Evolutionary conservation across 257 asterid species (phyloP), one percentile per base, ranked within the genome.

Genomic region (Knoxia roxburghii): DNA sequence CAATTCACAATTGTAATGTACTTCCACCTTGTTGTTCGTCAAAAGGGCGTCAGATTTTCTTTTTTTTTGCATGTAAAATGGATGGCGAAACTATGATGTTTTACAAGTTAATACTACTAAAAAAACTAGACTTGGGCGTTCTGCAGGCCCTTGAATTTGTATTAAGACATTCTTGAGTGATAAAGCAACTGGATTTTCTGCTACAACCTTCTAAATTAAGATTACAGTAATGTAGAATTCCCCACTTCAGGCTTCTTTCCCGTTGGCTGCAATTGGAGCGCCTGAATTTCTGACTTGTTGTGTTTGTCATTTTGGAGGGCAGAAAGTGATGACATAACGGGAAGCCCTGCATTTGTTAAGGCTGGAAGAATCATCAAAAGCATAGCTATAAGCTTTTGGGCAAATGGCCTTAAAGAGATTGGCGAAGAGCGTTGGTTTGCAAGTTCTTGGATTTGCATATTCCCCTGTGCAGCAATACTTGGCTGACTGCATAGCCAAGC

Each of bases 381-480:
- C 97, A 30, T 86, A 94, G 60, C 90, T 90, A 57, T 90, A 90
- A 1, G 96, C 99, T 69, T 69, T 88, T 0, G 99, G 99, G 57
- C 99, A 93, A n/a, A 93, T 84, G 9, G 97, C 95, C 83, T 93
- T 93, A 13, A 93, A 93, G 59, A 93, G 73, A 64, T 87, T 72
- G 0, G 99, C 83, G 41, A 86, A 90, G 18, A 90, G 72, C 0
- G 97, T 90, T 0, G 97, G 95, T 78, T 84, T 88, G 73, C 97
- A 90, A 2, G 79, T 78, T 14, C 79, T 79, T 0, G 96, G 96
- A 73, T 78, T 79, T 17, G 90, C 70, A 56, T 74, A 93, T 63
- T 80, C 79, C 21, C 96, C 99, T 0, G 99, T 93, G 82, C 99
- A 93, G 68, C 97, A 90, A 49, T 88, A 90, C 76, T 79, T 90